Evolutionary conservation across 768 basidiomycete genomes (phyloP).

Genomic region (Glaciozyma martinii): DNA sequence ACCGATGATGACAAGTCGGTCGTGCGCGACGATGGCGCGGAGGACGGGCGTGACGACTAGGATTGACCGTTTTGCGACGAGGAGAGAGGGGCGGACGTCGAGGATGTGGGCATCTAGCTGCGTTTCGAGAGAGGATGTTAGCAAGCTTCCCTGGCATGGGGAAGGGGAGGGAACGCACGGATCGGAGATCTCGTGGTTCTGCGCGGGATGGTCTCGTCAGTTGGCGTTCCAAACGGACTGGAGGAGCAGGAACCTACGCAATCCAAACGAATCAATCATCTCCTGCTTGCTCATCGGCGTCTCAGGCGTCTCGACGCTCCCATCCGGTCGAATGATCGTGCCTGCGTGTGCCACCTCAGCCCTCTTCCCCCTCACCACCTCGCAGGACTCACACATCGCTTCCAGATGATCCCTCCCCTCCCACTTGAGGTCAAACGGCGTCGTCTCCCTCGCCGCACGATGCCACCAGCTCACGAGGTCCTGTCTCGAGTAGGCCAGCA

Average conservation of each 20-base stretch:
- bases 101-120: slow-evolving; percentile 25
- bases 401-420: slow-evolving; percentile 13
- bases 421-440: slow-evolving; percentile 15
- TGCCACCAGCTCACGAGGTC: slow-evolving; percentile 9
- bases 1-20: slow-evolving; percentile 15
- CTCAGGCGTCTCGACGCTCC: slow-evolving; percentile 6
- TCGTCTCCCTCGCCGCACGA: slow-evolving; percentile 5
- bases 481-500: too few relatives aligned
- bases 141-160: neutral
- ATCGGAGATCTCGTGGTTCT: neutral
- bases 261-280: slow-evolving; percentile 1
- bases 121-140: slow-evolving; percentile 5
- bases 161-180: too few relatives aligned
- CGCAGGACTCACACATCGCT: neutral
- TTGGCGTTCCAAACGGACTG: neutral
- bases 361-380: too few relatives aligned
- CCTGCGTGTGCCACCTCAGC: neutral
- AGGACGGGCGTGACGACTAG: slow-evolving; percentile 23
- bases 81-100: slow-evolving; percentile 24
- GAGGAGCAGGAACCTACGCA: slow-evolving; percentile 6
- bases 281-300: slow-evolving; percentile 12
- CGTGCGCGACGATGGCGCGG: slow-evolving; percentile 23
- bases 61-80: slow-evolving; percentile 10
- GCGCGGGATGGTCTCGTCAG: neutral
- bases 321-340: slow-evolving; percentile 3